A percentile compares a stretch with the other conserved stretches of the same genome.
phyloP scores from a whole-genome alignment of 331 rosid species.

The Dryas integrifolia region DNA sequence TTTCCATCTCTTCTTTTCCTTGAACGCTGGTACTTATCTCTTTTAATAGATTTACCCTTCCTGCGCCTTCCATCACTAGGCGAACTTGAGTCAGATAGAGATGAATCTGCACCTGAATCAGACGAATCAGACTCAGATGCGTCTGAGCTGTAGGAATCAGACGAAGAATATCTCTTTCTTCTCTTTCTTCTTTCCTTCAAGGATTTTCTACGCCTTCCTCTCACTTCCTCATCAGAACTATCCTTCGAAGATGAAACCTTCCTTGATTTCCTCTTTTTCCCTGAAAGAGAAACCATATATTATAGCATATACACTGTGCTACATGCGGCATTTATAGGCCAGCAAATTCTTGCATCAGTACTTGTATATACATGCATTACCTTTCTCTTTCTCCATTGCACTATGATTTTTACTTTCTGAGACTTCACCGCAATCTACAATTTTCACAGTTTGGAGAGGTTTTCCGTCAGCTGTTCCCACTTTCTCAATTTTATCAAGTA shows the following conservation, averaged over 20 bases:
- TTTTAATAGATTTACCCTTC: conserved; percentile 59
- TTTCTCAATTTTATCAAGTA: conserved; percentile 77
- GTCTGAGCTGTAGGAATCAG: conserved; percentile 65
- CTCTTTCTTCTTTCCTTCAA: conserved; percentile 56
- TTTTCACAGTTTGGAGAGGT: conserved; percentile 67
- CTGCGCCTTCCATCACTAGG: conserved; percentile 61
- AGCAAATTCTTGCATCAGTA: conserved; percentile 15
- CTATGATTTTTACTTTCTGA: conserved; percentile 41
- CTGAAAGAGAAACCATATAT: conserved; percentile 39
- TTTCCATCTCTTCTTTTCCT: conserved; percentile 56
- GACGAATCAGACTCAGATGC: conserved; percentile 53
- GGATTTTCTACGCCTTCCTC: conserved; percentile 50
- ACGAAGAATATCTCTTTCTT: conserved; percentile 67
- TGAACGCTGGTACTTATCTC: conserved; percentile 49
- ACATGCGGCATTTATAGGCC: neutral
- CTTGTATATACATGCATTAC: conserved; percentile 32
- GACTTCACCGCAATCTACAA: conserved; percentile 80
- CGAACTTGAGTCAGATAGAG: conserved; percentile 62
- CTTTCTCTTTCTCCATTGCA: conserved; percentile 65
- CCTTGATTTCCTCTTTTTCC: conserved; percentile 53
- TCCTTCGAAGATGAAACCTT: conserved; percentile 53
- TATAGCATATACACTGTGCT: conserved; percentile 16
- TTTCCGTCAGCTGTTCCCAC: conserved; percentile 76
- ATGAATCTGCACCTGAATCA: conserved; percentile 53
- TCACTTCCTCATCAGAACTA: conserved; percentile 58